Percentiles rank a stretch among this genome's conserved stretches.
Conservation (phyloP, 352 stramenopile species). For the Phytophthora litchii region DNA sequence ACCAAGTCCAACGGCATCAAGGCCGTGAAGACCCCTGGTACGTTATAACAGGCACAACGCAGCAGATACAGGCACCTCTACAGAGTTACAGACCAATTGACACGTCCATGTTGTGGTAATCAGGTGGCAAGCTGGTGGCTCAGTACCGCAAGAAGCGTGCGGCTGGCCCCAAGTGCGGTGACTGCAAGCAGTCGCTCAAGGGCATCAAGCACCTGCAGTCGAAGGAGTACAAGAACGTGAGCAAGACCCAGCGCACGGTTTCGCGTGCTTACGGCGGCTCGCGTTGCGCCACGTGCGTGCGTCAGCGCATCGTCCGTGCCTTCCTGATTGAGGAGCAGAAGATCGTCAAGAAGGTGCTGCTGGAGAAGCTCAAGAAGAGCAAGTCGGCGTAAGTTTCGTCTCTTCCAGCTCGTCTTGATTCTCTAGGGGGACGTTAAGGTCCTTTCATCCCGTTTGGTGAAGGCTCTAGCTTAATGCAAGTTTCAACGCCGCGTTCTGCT, state of each 20-base stretch:
- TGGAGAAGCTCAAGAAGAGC: slow-evolving; percentile 92
- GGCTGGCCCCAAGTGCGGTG: slow-evolving; percentile 95
- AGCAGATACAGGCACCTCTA: neutral
- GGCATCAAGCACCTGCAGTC: slow-evolving; percentile 86
- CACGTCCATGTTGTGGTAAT: neutral
- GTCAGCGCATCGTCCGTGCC: slow-evolving; percentile 95
- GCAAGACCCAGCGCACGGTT: slow-evolving; percentile 94
- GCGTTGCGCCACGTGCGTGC: slow-evolving; percentile 94
- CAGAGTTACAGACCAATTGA: slow-evolving; percentile 11
- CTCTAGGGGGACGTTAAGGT: slow-evolving; percentile 19
- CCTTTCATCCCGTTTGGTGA: slow-evolving; percentile 41
- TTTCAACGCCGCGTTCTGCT: slow-evolving; percentile 35
- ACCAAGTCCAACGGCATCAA: slow-evolving; percentile 95
- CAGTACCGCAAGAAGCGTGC: slow-evolving; percentile 96
- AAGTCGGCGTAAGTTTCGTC: slow-evolving; percentile 65
- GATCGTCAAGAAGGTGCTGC: slow-evolving; percentile 99
- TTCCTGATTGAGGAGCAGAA: slow-evolving; percentile 99
- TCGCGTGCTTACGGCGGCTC: slow-evolving; percentile 97
- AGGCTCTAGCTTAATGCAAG: slow-evolving; percentile 49
- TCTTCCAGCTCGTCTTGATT: slow-evolving; percentile 3
- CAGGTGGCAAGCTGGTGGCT: slow-evolving; percentile 91
- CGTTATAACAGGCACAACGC: slow-evolving; percentile 21
- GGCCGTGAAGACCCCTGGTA: slow-evolving; percentile 96
- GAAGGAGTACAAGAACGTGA: slow-evolving; percentile 84
- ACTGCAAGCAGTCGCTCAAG: slow-evolving; percentile 95